Evolutionary conservation across 495 filamentous ascomycete species (phyloP), one percentile per base, ranked within the genome.

Genomic region (Penicillium robsamsonii): DNA sequence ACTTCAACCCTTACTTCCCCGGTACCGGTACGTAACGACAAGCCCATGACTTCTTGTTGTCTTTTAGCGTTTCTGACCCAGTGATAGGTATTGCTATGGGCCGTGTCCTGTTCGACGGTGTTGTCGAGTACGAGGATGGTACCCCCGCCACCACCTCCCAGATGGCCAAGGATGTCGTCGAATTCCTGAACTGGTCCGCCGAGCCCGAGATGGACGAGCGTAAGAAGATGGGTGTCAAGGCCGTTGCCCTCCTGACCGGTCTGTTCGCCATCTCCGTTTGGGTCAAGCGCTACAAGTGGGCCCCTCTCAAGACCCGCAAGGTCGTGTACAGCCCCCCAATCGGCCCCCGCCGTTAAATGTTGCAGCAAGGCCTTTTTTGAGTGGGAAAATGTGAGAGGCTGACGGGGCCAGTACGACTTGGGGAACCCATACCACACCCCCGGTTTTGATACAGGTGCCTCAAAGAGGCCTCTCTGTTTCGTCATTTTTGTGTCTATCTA

Each of bases 1-100:
- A 97, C 84, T 99, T 99, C 84, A 99, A 99, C 84, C 94, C 94
- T 27, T 99, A 97, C 81, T 99, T 99, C 85, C 94, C 94, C 49
- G 95, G 95, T 64, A 97, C 94, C 59, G 94, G 83, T 82, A 76
- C 45, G 75, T 67, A 46, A 56, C 55, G 38, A 49, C 37, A n/a
- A 22, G 35, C 44, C 33, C 53, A 18, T 54, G 42, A 10, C 22
- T 20, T 12, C 22, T 20, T 12, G 9, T 18, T 37, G 37, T 25
- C 2, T 48, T 24, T 35, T 41, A 13, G 47, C 33, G 25, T 33
- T 37, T 47, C 58, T 67, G 55, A 66, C 63, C 25, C 27, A 4
- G n/a, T 44, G 30, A 17, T 56, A 86, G 83, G 92, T 65, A 99
- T 99, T 74, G 95, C 89, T 64, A 99, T 99, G 95, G 92, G 87